A percentile compares a stretch with the other conserved stretches of the same genome.
These are phyloP conservation scores for Candida succiphila DNA, from an alignment of 805 yeast species.

Conservation along the genomic window DNA sequence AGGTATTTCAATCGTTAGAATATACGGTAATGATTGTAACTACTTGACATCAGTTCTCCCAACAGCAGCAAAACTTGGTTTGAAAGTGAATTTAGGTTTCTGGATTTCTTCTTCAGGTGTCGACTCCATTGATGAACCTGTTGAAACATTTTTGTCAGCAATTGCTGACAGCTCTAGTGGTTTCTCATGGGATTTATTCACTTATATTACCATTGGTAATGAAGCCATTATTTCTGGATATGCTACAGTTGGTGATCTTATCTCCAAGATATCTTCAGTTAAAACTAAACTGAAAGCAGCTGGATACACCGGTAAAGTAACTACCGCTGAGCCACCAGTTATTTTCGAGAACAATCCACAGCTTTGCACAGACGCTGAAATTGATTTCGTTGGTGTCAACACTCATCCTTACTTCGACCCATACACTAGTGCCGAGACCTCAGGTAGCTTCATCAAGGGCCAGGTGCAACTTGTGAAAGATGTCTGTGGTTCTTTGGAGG, in stretches of 20 bases:
- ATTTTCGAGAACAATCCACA: slow-evolving; percentile 51
- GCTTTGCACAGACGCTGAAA: slow-evolving; percentile 58
- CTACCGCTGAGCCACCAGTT: slow-evolving; percentile 89
- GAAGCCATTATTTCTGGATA: slow-evolving; percentile 70
- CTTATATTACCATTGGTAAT: slow-evolving; percentile 75
- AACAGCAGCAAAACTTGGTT: slow-evolving; percentile 44
- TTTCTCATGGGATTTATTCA: slow-evolving; percentile 64
- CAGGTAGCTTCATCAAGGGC: slow-evolving; percentile 62
- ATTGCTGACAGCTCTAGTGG: slow-evolving; percentile 28
- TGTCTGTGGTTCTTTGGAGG: slow-evolving; percentile 45
- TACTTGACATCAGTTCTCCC: slow-evolving; percentile 58
- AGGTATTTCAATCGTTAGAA: slow-evolving; percentile 58
- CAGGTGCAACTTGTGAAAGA: slow-evolving; percentile 47
- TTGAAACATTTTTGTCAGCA: slow-evolving; percentile 39
- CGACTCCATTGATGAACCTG: slow-evolving; percentile 55
- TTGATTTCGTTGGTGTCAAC: slow-evolving; percentile 81
- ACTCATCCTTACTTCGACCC: slow-evolving; percentile 79
- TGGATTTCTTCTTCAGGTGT: slow-evolving; percentile 65
- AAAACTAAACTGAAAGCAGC: slow-evolving; percentile 47
- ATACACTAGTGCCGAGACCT: slow-evolving; percentile 45
- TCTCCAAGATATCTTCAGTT: slow-evolving; percentile 54
- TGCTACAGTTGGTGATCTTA: slow-evolving; percentile 51
- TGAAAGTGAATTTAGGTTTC: slow-evolving; percentile 77
- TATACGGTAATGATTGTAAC: slow-evolving; percentile 85
- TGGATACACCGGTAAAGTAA: slow-evolving; percentile 68